phyloP scores from a whole-genome alignment of 768 basidiomycete species.

The Rhizopogon roseolus region DNA sequence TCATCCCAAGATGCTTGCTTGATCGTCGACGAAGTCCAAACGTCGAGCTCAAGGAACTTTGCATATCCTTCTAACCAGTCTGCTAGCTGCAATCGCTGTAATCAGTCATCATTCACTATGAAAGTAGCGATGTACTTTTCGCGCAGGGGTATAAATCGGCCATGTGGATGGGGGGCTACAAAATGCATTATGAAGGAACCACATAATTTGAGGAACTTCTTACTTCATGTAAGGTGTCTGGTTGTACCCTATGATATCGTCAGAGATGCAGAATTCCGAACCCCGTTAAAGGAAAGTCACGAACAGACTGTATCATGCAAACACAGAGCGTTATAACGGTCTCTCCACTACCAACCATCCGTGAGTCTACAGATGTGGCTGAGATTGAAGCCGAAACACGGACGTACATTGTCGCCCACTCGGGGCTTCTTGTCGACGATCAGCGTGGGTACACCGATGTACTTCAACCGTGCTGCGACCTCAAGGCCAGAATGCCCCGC shows the following conservation, averaged over 20 bases:
- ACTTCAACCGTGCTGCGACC: slow-evolving; percentile 61
- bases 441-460: slow-evolving; percentile 48
- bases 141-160: no score
- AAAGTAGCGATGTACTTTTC: no score
- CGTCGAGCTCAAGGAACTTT: slow-evolving; percentile 52
- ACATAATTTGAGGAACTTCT: no score
- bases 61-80: slow-evolving; percentile 66
- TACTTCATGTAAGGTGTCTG: not conserved
- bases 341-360: slow-evolving; percentile 37
- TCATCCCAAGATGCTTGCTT: slow-evolving; percentile 33
- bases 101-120: not conserved
- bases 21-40: slow-evolving; percentile 54
- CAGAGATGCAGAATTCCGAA: not conserved
- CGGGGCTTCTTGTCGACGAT: slow-evolving; percentile 46
- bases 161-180: no score
- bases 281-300: slow-evolving; percentile 9
- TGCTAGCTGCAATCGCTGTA: slow-evolving; percentile 36
- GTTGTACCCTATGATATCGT: no score
- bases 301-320: slow-evolving; percentile 18
- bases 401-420: slow-evolving; percentile 42
- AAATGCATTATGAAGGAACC: not conserved
- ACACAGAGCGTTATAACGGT: slow-evolving; percentile 7
- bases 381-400: no score
- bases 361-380: not conserved
- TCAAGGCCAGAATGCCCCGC: slow-evolving; percentile 67